phyloP scores from a whole-genome alignment of 495 filamentous ascomycete genomes.

The Articulospora tetracladia region DNA sequence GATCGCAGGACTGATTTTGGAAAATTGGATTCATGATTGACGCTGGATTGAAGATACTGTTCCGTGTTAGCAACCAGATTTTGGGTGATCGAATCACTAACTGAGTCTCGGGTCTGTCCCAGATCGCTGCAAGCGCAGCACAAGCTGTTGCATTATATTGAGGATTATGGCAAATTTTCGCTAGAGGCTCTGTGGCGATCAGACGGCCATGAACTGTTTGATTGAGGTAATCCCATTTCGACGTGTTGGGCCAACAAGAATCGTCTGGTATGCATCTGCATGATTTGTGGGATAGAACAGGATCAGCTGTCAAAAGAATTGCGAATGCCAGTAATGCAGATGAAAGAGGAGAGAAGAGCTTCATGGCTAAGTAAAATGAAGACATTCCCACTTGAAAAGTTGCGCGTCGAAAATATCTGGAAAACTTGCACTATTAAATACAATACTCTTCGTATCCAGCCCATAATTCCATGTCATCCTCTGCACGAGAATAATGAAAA shows the following conservation, averaged over 20 bases:
- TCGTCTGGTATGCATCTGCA: constrained; percentile 22
- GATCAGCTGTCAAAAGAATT: no score
- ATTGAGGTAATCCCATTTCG: constrained; percentile 41
- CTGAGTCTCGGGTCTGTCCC: neutral
- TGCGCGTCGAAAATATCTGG: no score
- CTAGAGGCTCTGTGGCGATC: constrained; percentile 46
- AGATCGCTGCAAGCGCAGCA: neutral
- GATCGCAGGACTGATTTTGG: constrained; percentile 50
- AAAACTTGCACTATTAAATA: no score
- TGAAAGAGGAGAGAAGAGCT: no score
- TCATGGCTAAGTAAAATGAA: no score
- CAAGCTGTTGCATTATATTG: constrained; percentile 12
- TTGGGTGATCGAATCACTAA: neutral
- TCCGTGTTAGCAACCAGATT: neutral
- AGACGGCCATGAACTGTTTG: constrained; percentile 44
- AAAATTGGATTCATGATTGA: constrained; percentile 40
- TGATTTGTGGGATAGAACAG: neutral
- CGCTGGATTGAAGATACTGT: constrained; percentile 18
- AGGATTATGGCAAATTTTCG: constrained; percentile 46
- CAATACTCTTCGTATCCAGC: no score
- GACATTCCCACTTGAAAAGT: no score
- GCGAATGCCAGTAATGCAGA: neutral
- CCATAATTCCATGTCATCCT: no score
- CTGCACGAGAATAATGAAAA: no score
- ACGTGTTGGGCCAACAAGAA: constrained; percentile 35